A percentile compares a stretch with the other conserved stretches of the same genome.
Conservation (phyloP, 768 basidiomycete genomes). For the Lactifluus subvellereus region DNA sequence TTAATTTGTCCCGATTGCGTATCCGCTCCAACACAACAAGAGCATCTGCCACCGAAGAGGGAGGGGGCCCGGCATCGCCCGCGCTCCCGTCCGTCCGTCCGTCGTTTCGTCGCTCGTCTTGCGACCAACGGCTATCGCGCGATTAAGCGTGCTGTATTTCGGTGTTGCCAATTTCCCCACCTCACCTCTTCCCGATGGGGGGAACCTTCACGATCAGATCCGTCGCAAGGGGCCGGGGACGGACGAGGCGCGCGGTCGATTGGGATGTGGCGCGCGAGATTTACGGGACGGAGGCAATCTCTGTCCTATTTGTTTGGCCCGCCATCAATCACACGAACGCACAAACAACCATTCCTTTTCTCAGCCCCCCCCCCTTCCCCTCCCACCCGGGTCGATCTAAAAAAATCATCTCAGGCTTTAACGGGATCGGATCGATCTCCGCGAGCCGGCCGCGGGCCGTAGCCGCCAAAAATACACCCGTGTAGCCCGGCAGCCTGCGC, state of each 20-base stretch:
- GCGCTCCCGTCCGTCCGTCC: not conserved
- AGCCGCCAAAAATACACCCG: too few species aligned
- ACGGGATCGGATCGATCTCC: constrained; percentile 21
- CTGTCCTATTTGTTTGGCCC: not conserved
- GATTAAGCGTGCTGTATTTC: not conserved
- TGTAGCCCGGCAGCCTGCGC: not conserved
- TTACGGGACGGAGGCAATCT: not conserved
- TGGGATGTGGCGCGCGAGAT: not conserved
- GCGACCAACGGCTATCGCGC: not conserved
- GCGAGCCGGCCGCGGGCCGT: constrained; percentile 20
- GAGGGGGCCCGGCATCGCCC: constrained; percentile 17
- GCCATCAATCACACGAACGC: not conserved
- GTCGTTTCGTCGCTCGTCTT: not conserved
- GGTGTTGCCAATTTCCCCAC: not conserved
- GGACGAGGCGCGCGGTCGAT: too few species aligned
- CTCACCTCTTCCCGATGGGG: not conserved
- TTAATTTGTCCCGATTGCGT: constrained; percentile 23
- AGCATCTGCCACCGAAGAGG: not conserved
- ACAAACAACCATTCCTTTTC: not conserved
- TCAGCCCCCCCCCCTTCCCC: not conserved
- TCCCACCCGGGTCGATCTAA: not conserved
- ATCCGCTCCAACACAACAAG: constrained; percentile 7
- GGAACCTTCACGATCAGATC: not conserved
- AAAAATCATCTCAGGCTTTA: not conserved
- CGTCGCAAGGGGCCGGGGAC: not conserved